Base-by-base conservation (phyloP, 495 filamentous ascomycete genomes). In the Penicillium ochrochloron region DNA sequence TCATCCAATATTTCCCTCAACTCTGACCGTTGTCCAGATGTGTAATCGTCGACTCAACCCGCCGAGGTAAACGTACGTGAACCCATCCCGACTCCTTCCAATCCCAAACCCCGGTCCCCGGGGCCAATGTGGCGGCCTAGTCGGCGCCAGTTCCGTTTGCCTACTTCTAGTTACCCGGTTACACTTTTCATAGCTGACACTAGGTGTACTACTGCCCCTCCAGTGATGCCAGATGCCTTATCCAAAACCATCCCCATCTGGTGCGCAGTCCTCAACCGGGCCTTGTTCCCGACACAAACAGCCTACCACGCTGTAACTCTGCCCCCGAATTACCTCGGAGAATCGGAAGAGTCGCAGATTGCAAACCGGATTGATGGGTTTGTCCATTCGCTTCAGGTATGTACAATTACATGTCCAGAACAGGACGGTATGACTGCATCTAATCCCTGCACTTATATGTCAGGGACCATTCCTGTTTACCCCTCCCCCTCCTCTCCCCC, bases 161-260 rank as follows among this genome's bases (percentile, higher is more conserved):
- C 35, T 27, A 25, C 33, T 11, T 19, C 19, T 42, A 31, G 64
- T 60, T 41, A 19, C 54, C 50, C 29, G 64, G 61, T 61, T 10
- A 11, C 46, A 21, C 23, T 12, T 12, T 31, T 37, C 29, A 39
- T 60, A 52, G 66, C 66, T 68, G 61, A 74, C 66, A 42, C 35
- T 34, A 44, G 19, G 19, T 10, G 19, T 25, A 23, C 10, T n/a
- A 25, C 21, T 23, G 0, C 44, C 27, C 58, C 53, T 57, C 60
- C 61, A 90, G 88, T 88, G 63, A 95, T 97, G 86, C 93, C 95
- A 5, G 95, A 99, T 78, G 92, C 94, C 23, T 81, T 99, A 10
- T 89, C 88, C 64, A 98, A 97, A 77, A 99, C 95, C 0, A 77
- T 99, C 7, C 95, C 95, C 0, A 93, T 96, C 61, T 99, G 95